Evolutionary conservation across 2,329 filamentous ascomycete genomes (phyloP), one percentile per base, ranked within the genome.

Genomic region (Verticillium nubilum): DNA sequence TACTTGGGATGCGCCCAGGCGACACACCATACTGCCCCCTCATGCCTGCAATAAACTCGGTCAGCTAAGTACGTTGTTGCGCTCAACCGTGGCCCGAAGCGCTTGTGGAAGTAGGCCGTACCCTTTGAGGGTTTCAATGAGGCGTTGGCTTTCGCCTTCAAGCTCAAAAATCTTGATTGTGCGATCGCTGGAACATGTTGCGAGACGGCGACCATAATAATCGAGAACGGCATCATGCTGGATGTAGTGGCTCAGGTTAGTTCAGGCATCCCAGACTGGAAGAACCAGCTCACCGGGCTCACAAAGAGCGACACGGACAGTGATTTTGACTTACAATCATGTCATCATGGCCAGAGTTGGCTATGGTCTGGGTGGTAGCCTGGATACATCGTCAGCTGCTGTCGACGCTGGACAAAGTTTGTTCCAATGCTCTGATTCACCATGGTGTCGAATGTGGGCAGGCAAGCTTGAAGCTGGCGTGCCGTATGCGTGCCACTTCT

Each of bases 111-210:
- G 27, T 10, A 37, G 26, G 23, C 71, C 80, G 70, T 84, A 96
- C 92, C 94, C 94, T 78, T 96, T 97, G 66, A 99, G 80, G 27
- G 95, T 99, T 79, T 98, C 94, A 33, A 91, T 85, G 68, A 98
- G 80, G 64, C 91, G 86, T 77, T 99, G 94, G 67, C 89, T 85
- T 68, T 98, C 93, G 70, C 92, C 92, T 70, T 98, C 94, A 59
- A 99, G 89, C 77, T 99, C 95, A 73, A 97, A 99, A 72, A 99
- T 98, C 81, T 98, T 98, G 81, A 99, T 96, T 54, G 94, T 98
- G 74, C 95, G 93, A 78, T 99, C 95, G 66, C 94, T 97, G 35
- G 93, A 97, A 78, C 95, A 98, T 66, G 95, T 99, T 64, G 95
- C 95, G 68, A 99, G 86, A 72, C 94, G 90, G 67, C 95, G 88